Conservation (phyloP, 495 filamentous ascomycete species). For the Pyronema domesticum region DNA sequence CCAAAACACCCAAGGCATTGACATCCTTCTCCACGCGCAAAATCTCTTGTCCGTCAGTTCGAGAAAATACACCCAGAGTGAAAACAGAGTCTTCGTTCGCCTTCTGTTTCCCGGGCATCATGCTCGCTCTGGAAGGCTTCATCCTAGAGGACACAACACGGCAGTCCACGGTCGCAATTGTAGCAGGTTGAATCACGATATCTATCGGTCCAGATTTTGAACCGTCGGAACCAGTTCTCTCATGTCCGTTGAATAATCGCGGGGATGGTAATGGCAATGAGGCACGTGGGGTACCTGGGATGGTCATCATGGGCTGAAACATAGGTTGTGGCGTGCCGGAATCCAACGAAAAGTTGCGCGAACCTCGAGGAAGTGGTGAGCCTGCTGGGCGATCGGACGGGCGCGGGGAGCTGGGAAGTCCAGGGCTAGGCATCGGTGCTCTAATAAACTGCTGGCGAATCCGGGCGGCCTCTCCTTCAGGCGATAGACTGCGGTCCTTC, state of each 20-base stretch:
- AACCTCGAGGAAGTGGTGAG: slow-evolving; percentile 46
- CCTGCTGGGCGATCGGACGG: slow-evolving; percentile 57
- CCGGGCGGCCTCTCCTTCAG: neutral
- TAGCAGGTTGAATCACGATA: slow-evolving; percentile 23
- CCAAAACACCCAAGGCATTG: slow-evolving; percentile 58
- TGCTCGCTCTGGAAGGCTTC: slow-evolving; percentile 71
- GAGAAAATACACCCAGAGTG: slow-evolving; percentile 66
- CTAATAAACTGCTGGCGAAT: slow-evolving; percentile 18
- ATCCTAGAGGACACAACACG: slow-evolving; percentile 83
- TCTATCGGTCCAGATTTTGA: neutral
- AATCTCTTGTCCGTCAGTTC: slow-evolving; percentile 59
- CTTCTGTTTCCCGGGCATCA: slow-evolving; percentile 46
- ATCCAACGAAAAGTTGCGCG: slow-evolving; percentile 1
- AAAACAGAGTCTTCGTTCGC: slow-evolving; percentile 84
- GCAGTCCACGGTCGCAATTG: slow-evolving; percentile 69
- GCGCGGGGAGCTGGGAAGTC: slow-evolving; percentile 73
- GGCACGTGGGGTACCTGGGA: slow-evolving; percentile 12
- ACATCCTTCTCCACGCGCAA: slow-evolving; percentile 92
- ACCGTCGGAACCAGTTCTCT: slow-evolving; percentile 13
- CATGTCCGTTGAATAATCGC: slow-evolving; percentile 9
- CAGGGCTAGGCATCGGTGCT: slow-evolving; percentile 52
- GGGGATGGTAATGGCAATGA: slow-evolving; percentile 12
- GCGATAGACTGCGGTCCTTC: neutral
- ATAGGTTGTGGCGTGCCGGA: neutral
- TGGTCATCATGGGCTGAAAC: slow-evolving; percentile 5